Percentiles rank a stretch among this genome's conserved stretches.
These are phyloP conservation scores for Enteropsectra breve DNA, from an alignment of 371 early-diverging fungal genomes.

Conservation along the genomic window DNA sequence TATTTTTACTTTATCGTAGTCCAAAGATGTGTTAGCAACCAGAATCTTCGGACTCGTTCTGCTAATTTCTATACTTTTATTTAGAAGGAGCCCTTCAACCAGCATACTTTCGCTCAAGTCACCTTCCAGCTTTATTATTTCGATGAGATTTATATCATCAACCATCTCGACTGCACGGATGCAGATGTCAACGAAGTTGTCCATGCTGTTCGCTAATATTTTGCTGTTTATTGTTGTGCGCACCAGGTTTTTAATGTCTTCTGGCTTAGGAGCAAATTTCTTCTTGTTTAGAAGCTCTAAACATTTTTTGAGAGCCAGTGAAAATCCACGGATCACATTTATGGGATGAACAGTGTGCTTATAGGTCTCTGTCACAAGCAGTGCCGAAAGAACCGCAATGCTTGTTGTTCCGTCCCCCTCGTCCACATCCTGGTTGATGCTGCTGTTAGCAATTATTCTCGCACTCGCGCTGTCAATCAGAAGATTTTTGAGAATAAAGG, in stretches of 20 bases:
- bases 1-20: constrained; percentile 98
- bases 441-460: constrained; percentile 78
- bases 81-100: constrained; percentile 90
- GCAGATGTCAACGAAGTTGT: constrained; percentile 83
- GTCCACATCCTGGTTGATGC: constrained; percentile 96
- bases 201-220: constrained; percentile 85
- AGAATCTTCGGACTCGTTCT: constrained; percentile 83
- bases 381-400: constrained; percentile 89
- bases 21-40: constrained; percentile 81
- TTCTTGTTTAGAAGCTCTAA: constrained; percentile 71
- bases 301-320: constrained; percentile 76
- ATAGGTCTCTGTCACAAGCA: constrained; percentile 87
- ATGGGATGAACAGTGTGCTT: constrained; percentile 90
- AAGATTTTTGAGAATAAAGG: constrained; percentile 93
- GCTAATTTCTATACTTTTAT: constrained; percentile 88
- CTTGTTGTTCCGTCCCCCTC: constrained; percentile 99
- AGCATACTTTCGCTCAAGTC: constrained; percentile 85
- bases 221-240: constrained; percentile 92
- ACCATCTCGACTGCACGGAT: constrained; percentile 78
- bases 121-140: constrained; percentile 94
- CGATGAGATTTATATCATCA: constrained; percentile 83
- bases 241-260: constrained; percentile 61
- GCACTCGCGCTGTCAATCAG: constrained; percentile 92
- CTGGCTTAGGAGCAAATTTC: constrained; percentile 68
- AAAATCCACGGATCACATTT: constrained; percentile 87